These are phyloP conservation scores for Salvia rosmarinus DNA, from an alignment of 257 asterid species.

Conservation along the genomic window DNA sequence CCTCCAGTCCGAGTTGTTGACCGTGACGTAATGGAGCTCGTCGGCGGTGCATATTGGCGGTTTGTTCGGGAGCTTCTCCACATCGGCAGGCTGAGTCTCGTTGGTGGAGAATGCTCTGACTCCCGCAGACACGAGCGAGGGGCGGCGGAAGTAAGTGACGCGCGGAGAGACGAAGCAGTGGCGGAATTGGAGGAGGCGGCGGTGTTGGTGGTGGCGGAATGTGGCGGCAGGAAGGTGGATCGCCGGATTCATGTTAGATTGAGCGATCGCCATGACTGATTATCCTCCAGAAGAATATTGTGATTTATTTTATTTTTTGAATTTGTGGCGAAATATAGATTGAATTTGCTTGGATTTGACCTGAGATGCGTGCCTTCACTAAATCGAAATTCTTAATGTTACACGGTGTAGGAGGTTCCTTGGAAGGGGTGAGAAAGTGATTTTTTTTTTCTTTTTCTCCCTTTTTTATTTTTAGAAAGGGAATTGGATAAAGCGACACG, in stretches of 20 bases:
- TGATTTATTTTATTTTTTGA: neutral
- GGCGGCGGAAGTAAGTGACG: constrained; percentile 51
- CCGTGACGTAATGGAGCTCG: constrained; percentile 88
- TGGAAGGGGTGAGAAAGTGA: constrained; percentile 11
- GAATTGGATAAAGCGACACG: constrained; percentile 32
- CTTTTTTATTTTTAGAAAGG: neutral
- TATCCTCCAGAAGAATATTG: neutral
- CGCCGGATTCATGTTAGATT: constrained; percentile 66
- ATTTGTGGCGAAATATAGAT: neutral
- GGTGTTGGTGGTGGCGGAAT: constrained; percentile 49
- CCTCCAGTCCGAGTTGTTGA: constrained; percentile 67
- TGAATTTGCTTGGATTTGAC: neutral
- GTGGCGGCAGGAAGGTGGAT: constrained; percentile 66
- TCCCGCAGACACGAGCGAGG: constrained; percentile 27
- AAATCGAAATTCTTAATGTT: neutral
- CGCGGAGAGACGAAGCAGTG: constrained; percentile 41
- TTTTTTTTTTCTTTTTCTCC: neutral
- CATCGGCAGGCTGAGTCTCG: constrained; percentile 35
- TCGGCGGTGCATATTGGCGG: constrained; percentile 94
- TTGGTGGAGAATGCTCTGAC: constrained; percentile 56
- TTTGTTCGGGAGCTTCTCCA: constrained; percentile 50
- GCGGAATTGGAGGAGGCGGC: constrained; percentile 29
- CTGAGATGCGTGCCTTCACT: neutral
- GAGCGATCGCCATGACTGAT: constrained; percentile 46
- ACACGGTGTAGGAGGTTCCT: constrained; percentile 10